These are phyloP conservation scores for Exutisphaerella laricina DNA, from an alignment of 2,329 filamentous ascomycete species.

Conservation along the genomic window DNA sequence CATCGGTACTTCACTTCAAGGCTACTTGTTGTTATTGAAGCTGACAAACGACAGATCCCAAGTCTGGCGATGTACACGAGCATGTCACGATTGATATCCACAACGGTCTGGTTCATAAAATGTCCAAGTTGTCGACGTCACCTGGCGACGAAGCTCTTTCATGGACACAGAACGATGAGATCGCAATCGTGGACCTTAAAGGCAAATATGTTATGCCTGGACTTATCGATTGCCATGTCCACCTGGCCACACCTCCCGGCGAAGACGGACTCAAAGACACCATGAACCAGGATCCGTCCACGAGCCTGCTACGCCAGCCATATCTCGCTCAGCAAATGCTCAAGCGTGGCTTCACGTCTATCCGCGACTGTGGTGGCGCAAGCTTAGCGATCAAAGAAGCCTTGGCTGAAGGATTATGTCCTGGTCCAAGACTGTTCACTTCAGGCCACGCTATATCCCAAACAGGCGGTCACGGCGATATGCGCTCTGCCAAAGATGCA, in stretches of 20 bases:
- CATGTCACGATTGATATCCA: constrained; percentile 30
- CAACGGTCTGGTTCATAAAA: constrained; percentile 26
- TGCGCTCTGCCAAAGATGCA: constrained; percentile 44
- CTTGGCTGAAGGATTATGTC: constrained; percentile 50
- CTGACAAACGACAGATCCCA: constrained; percentile 22
- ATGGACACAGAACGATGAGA: constrained; percentile 25
- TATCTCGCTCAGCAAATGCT: constrained; percentile 49
- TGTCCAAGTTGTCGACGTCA: constrained; percentile 27
- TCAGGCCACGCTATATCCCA: constrained; percentile 51
- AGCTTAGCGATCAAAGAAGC: constrained; percentile 52
- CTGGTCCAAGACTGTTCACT: constrained; percentile 53
- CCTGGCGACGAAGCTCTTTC: constrained; percentile 27
- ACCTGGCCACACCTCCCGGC: constrained; percentile 44
- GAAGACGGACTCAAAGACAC: constrained; percentile 35
- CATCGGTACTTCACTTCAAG: constrained; percentile 12
- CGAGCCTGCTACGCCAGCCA: constrained; percentile 43
- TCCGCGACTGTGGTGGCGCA: constrained; percentile 56
- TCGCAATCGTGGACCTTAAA: constrained; percentile 37
- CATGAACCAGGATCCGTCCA: constrained; percentile 34
- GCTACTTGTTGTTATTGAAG: not conserved
- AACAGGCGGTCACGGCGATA: constrained; percentile 55
- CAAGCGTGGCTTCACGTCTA: constrained; percentile 52
- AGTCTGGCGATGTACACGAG: constrained; percentile 28
- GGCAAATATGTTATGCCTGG: constrained; percentile 47
- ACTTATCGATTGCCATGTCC: constrained; percentile 50